Base-by-base conservation (phyloP, 192 early-diverging fungal genomes). In the Chytriomyces sp. region DNA sequence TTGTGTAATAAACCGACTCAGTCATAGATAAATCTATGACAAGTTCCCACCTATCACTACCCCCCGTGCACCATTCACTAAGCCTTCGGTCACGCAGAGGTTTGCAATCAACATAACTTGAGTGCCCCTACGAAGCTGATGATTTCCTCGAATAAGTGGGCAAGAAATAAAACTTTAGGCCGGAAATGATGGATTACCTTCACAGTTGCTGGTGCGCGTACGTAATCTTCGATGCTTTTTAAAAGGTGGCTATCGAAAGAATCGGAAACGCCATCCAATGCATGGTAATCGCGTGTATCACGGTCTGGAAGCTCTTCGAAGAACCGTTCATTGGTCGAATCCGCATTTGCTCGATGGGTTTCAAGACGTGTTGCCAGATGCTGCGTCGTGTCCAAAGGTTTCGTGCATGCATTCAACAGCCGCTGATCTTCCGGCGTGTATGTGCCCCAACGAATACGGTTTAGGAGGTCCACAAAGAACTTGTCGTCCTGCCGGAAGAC, bases 91-190 rank as follows among this genome's bases (percentile, higher is more conserved):
- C 12, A 39, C 25, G 2, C 28, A 52, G 33, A 71, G 41, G 34
- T 71, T 71, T 69, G 44, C 36, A 31, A 67, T 71, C n/a, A 71
- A 39, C 41, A 71, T 67, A 12, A 71, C 69, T 67, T 71, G 55
- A 12, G 69, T 58, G 28, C 69, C 69, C 30, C 33, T 67, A 22
- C 55, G n/a, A n/a, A n/a, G n/a, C n/a, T n/a, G n/a, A n/a, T n/a
- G n/a, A n/a, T n/a, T n/a, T n/a, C n/a, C n/a, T n/a, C n/a, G n/a
- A n/a, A n/a, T n/a, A n/a, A n/a, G n/a, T n/a, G n/a, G n/a, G n/a
- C n/a, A n/a, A n/a, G n/a, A n/a, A n/a, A n/a, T n/a, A n/a, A n/a
- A n/a, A n/a, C n/a, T n/a, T n/a, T n/a, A n/a, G n/a, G n/a, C n/a
- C n/a, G n/a, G n/a, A n/a, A n/a, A n/a, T n/a, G n/a, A n/a, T n/a